These are phyloP conservation scores for Ustilago xerochloae DNA, from an alignment of 1,284 basidiomycete species.

Conservation along the genomic window DNA sequence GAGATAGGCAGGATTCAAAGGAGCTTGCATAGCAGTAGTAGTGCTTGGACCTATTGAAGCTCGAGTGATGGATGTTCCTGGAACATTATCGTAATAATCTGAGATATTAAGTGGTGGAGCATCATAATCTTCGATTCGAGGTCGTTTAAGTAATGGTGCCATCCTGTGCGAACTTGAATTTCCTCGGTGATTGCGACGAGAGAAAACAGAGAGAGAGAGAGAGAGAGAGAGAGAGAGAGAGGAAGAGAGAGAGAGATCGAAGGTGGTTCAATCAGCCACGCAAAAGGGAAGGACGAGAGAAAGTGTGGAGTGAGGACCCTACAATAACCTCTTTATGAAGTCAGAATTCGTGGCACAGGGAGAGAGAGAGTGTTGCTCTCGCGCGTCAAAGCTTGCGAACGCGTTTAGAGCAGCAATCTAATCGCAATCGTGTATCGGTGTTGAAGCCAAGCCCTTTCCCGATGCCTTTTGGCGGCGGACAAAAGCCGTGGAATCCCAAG, in stretches of 20 bases:
- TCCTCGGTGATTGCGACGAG: background rate
- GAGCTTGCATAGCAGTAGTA: background rate
- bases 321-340: background rate
- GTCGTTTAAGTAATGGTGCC: constrained; percentile 22
- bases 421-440: too few relatives aligned
- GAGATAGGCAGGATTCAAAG: constrained; percentile 9
- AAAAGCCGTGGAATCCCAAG: background rate
- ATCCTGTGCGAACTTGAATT: too few relatives aligned
- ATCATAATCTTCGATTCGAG: constrained; percentile 27
- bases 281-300: too few relatives aligned
- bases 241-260: too few relatives aligned
- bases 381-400: background rate
- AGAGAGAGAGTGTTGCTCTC: background rate
- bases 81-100: constrained; percentile 28
- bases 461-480: too few relatives aligned
- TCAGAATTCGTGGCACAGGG: background rate
- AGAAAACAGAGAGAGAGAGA: too few relatives aligned
- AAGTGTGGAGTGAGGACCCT: background rate
- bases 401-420: background rate
- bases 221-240: too few relatives aligned
- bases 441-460: too few relatives aligned
- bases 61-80: constrained; percentile 23
- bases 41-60: constrained; percentile 1
- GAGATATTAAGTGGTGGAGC: background rate
- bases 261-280: too few relatives aligned